phyloP scores from a whole-genome alignment of 2,329 filamentous ascomycete genomes.

The Fusarium sarcochroum region DNA sequence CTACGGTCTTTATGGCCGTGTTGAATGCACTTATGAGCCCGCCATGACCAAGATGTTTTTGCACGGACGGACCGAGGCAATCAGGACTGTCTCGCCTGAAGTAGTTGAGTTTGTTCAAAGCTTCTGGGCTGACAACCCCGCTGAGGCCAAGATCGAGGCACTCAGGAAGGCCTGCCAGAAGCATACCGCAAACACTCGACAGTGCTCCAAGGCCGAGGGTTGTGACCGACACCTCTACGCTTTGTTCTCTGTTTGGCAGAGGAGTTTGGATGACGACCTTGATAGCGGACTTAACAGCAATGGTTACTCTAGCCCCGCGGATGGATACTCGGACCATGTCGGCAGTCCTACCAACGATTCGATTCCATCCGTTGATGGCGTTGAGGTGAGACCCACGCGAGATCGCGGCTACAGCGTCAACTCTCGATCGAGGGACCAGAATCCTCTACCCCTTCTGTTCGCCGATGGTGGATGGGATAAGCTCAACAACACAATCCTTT shows the following conservation, averaged over 20 bases:
- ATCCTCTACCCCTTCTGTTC: constrained; percentile 82
- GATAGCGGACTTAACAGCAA: constrained; percentile 69
- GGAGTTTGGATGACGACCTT: constrained; percentile 78
- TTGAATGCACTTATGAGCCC: constrained; percentile 97
- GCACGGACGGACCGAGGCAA: constrained; percentile 94
- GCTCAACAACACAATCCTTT: constrained; percentile 93
- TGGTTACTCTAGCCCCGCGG: constrained; percentile 74
- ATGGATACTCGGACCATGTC: constrained; percentile 63
- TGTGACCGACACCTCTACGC: constrained; percentile 96
- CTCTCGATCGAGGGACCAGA: constrained; percentile 62
- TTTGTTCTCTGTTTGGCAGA: constrained; percentile 94
- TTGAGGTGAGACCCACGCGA: constrained; percentile 56
- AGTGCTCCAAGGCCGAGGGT: constrained; percentile 90
- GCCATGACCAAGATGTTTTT: constrained; percentile 97
- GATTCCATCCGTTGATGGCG: constrained; percentile 51
- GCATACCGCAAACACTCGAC: constrained; percentile 83
- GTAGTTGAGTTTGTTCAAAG: constrained; percentile 90
- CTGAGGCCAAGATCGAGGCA: constrained; percentile 86
- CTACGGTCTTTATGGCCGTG: constrained; percentile 93
- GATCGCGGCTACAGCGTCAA: constrained; percentile 69
- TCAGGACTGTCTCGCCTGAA: constrained; percentile 86
- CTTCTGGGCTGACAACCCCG: constrained; percentile 93
- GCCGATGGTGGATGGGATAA: constrained; percentile 93
- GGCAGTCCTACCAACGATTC: constrained; percentile 70
- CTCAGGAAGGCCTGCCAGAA: constrained; percentile 86